These are phyloP conservation scores for Pezicula neosporulosa DNA, from an alignment of 2,329 filamentous ascomycete species.

Conservation along the genomic window DNA sequence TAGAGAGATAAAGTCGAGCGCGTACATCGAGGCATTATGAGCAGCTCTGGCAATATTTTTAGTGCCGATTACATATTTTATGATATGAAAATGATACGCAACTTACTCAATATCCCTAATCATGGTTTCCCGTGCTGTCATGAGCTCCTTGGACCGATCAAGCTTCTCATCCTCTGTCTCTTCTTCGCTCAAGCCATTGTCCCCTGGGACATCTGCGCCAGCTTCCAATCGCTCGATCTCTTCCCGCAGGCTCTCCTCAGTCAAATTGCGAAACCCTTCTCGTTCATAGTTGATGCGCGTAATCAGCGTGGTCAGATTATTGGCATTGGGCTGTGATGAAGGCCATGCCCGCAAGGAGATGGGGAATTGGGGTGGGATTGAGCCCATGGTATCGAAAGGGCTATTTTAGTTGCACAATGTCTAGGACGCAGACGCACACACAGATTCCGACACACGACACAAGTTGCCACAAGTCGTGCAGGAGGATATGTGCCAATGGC, in stretches of 20 bases:
- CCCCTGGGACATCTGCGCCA: conserved; percentile 33
- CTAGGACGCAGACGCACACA: background rate
- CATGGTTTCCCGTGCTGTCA: conserved; percentile 52
- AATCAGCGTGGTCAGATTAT: conserved; percentile 71
- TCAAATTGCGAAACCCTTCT: conserved; percentile 78
- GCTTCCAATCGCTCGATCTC: conserved; percentile 52
- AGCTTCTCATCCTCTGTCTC: conserved; percentile 42
- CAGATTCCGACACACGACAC: background rate
- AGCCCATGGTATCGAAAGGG: conserved; percentile 16
- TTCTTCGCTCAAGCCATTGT: conserved; percentile 43
- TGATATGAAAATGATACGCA: background rate
- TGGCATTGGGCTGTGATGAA: conserved; percentile 50
- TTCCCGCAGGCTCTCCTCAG: conserved; percentile 66
- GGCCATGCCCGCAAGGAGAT: conserved; percentile 65
- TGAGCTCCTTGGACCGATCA: conserved; percentile 29
- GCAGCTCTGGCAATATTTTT: conserved; percentile 31
- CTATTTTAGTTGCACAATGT: background rate
- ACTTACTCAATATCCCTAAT: conserved; percentile 53
- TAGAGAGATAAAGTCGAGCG: conserved; percentile 80
- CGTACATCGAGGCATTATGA: conserved; percentile 61
- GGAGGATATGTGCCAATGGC: no score
- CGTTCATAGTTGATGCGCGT: conserved; percentile 74
- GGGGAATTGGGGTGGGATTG: conserved; percentile 37
- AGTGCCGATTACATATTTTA: conserved; percentile 3
- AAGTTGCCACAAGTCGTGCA: background rate